Evolutionary conservation across 2,329 filamentous ascomycete genomes (phyloP).

Genomic region (Aspergillus hortae): DNA sequence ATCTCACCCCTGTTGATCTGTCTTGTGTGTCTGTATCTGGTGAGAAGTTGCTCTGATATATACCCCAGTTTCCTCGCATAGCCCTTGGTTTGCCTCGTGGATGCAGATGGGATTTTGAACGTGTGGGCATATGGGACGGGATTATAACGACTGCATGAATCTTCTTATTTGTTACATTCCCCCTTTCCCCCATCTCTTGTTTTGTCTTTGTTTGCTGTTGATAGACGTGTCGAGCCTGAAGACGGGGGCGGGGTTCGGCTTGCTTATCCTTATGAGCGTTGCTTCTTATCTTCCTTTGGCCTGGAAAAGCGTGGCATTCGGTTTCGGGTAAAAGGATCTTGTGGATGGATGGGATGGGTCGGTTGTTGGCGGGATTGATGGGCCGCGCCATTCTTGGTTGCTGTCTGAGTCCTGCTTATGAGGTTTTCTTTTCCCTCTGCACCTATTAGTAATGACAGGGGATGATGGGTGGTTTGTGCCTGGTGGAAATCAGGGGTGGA

Average conservation of each 20-base stretch:
- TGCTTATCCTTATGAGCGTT: background rate
- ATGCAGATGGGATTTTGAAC: constrained; percentile 16
- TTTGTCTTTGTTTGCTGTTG: background rate
- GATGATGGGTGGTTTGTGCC: no score
- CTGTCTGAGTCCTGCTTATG: background rate
- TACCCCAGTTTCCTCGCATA: constrained; percentile 25
- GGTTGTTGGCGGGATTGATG: no score
- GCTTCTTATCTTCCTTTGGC: background rate
- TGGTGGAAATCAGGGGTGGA: no score
- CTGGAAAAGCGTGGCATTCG: background rate
- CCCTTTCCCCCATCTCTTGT: background rate
- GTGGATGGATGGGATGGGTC: no score
- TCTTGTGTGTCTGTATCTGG: constrained; percentile 15
- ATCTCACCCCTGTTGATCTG: constrained; percentile 6
- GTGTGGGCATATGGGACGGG: constrained; percentile 15
- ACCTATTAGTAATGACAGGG: background rate
- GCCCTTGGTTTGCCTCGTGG: constrained; percentile 19
- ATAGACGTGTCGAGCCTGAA: background rate
- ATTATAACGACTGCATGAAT: constrained; percentile 26
- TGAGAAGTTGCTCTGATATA: constrained; percentile 22
- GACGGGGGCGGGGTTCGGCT: background rate
- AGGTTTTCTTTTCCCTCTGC: background rate
- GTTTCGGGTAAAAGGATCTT: background rate
- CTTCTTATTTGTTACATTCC: constrained; percentile 8
- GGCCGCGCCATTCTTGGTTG: no score